phyloP scores from a whole-genome alignment of 2,329 filamentous ascomycete genomes.

The Pestalotiopsis sp. region DNA sequence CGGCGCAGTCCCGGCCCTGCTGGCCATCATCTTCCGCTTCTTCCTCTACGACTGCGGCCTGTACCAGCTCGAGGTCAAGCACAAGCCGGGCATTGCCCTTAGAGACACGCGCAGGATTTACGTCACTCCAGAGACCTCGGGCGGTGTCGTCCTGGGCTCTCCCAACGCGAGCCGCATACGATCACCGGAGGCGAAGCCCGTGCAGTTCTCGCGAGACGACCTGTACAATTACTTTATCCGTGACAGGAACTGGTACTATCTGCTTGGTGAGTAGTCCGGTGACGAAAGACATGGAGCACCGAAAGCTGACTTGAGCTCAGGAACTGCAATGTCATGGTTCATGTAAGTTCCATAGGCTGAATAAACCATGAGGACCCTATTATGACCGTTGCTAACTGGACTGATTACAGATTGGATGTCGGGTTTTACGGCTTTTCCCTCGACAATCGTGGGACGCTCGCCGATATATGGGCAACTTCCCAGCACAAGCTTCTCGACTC shows the following conservation, averaged over 20 bases:
- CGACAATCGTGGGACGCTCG: slow-evolving; percentile 45
- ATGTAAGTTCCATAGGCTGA: slow-evolving; percentile 14
- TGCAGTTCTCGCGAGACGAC: slow-evolving; percentile 53
- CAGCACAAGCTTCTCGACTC: slow-evolving; percentile 36
- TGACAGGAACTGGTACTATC: slow-evolving; percentile 49
- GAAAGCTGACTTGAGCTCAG: slow-evolving; percentile 4
- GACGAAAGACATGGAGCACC: background rate
- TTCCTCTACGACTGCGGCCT: slow-evolving; percentile 69
- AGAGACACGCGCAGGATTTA: slow-evolving; percentile 64
- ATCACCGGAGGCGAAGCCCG: slow-evolving; percentile 37
- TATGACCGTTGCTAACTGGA: background rate
- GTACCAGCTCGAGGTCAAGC: slow-evolving; percentile 67
- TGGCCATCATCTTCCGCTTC: slow-evolving; percentile 69
- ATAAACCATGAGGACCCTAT: background rate
- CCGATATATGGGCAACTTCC: slow-evolving; percentile 46
- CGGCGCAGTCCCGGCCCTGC: slow-evolving; percentile 63
- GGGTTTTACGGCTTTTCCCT: slow-evolving; percentile 60
- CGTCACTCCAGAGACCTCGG: slow-evolving; percentile 39
- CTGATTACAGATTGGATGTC: slow-evolving; percentile 48
- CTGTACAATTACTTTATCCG: slow-evolving; percentile 54
- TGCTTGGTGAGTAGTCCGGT: slow-evolving; percentile 33
- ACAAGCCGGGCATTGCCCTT: slow-evolving; percentile 61
- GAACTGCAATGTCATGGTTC: slow-evolving; percentile 20
- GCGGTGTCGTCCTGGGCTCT: slow-evolving; percentile 37
- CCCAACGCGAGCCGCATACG: slow-evolving; percentile 25